Conservation (phyloP, 192 early-diverging fungal species). For the Dispira simplex region DNA sequence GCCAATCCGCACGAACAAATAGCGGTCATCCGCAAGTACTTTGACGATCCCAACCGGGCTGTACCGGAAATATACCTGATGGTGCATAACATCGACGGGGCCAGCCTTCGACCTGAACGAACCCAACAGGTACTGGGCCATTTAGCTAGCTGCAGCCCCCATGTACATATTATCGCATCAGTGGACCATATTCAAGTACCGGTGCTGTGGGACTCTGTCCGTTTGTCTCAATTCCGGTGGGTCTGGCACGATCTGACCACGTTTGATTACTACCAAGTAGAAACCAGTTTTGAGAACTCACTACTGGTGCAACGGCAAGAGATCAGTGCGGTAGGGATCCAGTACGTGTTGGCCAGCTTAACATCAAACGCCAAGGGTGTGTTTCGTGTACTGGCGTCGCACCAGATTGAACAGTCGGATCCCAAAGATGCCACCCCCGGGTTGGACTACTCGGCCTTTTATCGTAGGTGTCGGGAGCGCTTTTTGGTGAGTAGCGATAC, state of each 20-base stretch:
- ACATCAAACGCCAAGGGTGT: slow-evolving; percentile 73
- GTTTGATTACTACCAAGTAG: slow-evolving; percentile 59
- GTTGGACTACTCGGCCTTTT: slow-evolving; percentile 51
- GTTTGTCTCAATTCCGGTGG: slow-evolving; percentile 56
- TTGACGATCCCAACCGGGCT: slow-evolving; percentile 28
- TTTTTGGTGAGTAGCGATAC: slow-evolving; percentile 72
- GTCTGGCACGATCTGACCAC: slow-evolving; percentile 88
- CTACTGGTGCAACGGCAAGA: slow-evolving; percentile 33
- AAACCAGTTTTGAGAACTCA: slow-evolving; percentile 74
- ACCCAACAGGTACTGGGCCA: slow-evolving; percentile 46
- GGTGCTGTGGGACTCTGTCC: slow-evolving; percentile 73
- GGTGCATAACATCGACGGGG: slow-evolving; percentile 83
- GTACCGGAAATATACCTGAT: slow-evolving; percentile 49
- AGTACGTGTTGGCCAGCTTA: slow-evolving; percentile 67
- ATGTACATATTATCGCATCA: slow-evolving; percentile 65
- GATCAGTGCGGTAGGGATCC: slow-evolving; percentile 47
- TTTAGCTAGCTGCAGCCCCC: slow-evolving; percentile 40
- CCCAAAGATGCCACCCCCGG: slow-evolving; percentile 18
- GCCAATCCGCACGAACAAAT: slow-evolving; percentile 44
- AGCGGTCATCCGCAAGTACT: slow-evolving; percentile 43
- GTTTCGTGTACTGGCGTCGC: slow-evolving; percentile 72
- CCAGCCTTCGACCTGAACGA: slow-evolving; percentile 48
- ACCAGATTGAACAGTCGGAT: slow-evolving; percentile 41
- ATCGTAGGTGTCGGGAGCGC: slow-evolving; percentile 54
- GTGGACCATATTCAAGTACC: slow-evolving; percentile 87